phyloP scores from a whole-genome alignment of 192 early-diverging fungal species.

The Coemansia sp. region DNA sequence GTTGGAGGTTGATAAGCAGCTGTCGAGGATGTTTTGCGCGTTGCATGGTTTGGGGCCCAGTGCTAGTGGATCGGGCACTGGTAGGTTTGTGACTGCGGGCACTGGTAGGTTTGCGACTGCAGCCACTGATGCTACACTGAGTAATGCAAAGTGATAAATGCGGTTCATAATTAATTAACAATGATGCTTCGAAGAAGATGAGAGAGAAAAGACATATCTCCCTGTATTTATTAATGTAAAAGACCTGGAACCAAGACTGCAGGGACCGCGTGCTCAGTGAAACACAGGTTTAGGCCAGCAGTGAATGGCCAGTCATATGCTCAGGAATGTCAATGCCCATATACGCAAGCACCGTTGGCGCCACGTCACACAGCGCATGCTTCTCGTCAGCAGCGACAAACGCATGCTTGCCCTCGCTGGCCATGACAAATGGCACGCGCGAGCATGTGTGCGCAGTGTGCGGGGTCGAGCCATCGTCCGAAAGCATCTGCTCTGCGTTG shows the following conservation, averaged over 20 bases:
- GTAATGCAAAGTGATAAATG: not conserved
- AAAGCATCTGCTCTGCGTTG: constrained; percentile 98
- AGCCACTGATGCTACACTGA: not conserved
- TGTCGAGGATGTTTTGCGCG: constrained; percentile 45
- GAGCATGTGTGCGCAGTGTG: constrained; percentile 96
- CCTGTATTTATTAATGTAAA: too few relatives aligned
- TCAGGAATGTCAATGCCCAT: constrained; percentile 93
- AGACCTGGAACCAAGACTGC: too few relatives aligned
- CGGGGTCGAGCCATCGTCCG: constrained; percentile 77
- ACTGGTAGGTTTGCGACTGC: not conserved
- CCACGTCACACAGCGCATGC: constrained; percentile 92
- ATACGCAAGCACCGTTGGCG: constrained; percentile 88
- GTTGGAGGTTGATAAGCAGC: constrained; percentile 31
- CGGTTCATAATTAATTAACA: not conserved
- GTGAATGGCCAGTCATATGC: constrained; percentile 88
- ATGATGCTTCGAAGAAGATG: too few relatives aligned
- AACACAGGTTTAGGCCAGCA: constrained; percentile 43
- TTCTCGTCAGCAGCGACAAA: constrained; percentile 56
- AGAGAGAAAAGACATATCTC: too few relatives aligned
- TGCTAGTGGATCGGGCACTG: not conserved
- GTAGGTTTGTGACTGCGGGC: not conserved
- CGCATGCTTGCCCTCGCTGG: constrained; percentile 45
- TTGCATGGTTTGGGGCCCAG: constrained; percentile 18
- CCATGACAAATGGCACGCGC: constrained; percentile 92
- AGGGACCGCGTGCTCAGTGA: not conserved